These are phyloP conservation scores for Tilletia setariae DNA, from an alignment of 1,284 basidiomycete genomes.

Conservation along the genomic window DNA sequence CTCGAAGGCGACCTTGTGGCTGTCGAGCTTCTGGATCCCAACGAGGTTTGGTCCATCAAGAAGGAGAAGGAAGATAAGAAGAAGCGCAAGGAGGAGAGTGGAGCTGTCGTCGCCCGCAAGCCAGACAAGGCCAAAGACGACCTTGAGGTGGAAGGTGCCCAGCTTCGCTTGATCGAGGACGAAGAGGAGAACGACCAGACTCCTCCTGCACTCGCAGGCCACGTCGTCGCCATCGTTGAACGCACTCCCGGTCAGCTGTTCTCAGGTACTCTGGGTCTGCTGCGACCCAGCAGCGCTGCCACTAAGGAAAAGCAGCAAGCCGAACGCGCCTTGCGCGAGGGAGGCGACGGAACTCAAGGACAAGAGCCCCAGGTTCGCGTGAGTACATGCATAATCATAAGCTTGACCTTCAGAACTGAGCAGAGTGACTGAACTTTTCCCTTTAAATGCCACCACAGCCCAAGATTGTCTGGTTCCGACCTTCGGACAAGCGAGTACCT, in stretches of 20 bases:
- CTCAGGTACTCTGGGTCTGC: conserved; percentile 89
- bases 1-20: conserved; percentile 98
- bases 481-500: conserved; percentile 97
- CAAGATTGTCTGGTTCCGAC: conserved; percentile 99
- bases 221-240: conserved; percentile 96
- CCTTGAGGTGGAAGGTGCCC: conserved; percentile 98
- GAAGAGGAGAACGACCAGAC: conserved; percentile 77
- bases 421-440: background rate
- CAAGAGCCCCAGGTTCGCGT: conserved; percentile 59
- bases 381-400: background rate
- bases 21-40: conserved; percentile 86
- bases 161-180: conserved; percentile 91
- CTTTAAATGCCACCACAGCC: conserved; percentile 62
- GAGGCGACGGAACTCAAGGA: conserved; percentile 69
- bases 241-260: conserved; percentile 98
- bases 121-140: conserved; percentile 99
- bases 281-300: conserved; percentile 93
- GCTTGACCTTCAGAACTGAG: background rate
- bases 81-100: conserved; percentile 84
- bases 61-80: conserved; percentile 99
- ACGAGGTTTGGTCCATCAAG: conserved; percentile 89
- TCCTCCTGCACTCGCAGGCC: conserved; percentile 67
- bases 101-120: conserved; percentile 84
- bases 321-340: conserved; percentile 91
- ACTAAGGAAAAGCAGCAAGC: conserved; percentile 99